A percentile compares a stretch with the other conserved stretches of the same genome.
phyloP scores from a whole-genome alignment of 208 protist species.

The Wallacemonas collosoma region DNA sequence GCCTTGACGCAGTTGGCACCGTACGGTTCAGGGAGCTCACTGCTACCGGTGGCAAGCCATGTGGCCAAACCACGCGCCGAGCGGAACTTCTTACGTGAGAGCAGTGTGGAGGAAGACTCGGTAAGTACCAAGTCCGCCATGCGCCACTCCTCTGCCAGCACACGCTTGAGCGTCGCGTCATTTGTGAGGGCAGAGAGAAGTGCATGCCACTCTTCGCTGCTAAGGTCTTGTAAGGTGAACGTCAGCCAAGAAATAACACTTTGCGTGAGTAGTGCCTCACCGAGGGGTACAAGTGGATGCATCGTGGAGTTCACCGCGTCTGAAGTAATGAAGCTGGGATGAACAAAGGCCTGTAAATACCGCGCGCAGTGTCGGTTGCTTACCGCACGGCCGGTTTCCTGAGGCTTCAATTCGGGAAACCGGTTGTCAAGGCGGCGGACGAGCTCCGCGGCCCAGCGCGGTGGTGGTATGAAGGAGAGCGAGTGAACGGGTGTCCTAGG shows the following conservation, averaged over 20 bases:
- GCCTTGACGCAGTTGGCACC: conserved; percentile 74
- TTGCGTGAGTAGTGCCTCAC: conserved; percentile 57
- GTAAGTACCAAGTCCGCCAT: conserved; percentile 86
- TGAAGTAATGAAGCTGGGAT: conserved; percentile 79
- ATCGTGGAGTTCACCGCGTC: conserved; percentile 62
- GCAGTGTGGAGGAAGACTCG: conserved; percentile 70
- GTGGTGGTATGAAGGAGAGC: conserved; percentile 80
- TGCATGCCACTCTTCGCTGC: conserved; percentile 50
- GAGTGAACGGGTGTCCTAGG: conserved; percentile 40
- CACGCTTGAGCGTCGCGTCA: conserved; percentile 60
- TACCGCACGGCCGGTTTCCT: conserved; percentile 18
- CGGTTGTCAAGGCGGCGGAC: conserved; percentile 53
- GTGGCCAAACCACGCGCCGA: conserved; percentile 55
- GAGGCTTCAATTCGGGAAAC: conserved; percentile 57
- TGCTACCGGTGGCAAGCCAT: conserved; percentile 52
- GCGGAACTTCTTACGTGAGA: conserved; percentile 46
- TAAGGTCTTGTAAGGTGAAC: conserved; percentile 61
- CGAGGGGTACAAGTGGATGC: conserved; percentile 54
- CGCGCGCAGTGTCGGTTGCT: conserved; percentile 42
- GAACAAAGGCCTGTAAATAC: conserved; percentile 81
- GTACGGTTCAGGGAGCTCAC: conserved; percentile 70
- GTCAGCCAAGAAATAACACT: conserved; percentile 50
- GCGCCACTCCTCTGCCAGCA: conserved; percentile 72
- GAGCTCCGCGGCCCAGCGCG: conserved; percentile 82
- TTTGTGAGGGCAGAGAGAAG: conserved; percentile 55